A percentile compares a stretch with the other conserved stretches of the same genome.
Evolutionary conservation across 495 filamentous ascomycete genomes (phyloP).

Genomic region (Aspergillus baeticus): DNA sequence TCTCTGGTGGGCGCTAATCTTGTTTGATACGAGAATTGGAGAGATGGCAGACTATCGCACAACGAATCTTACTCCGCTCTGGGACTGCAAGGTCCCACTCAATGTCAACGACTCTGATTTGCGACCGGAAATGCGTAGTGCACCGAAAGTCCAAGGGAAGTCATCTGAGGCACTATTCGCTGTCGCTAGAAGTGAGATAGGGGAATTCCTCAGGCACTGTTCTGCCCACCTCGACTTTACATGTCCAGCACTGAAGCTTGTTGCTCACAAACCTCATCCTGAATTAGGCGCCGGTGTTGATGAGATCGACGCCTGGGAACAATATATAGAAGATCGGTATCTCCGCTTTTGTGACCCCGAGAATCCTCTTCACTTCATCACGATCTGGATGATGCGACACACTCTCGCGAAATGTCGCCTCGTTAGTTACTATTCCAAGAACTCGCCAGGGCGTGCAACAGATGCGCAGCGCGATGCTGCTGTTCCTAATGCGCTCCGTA

Average conservation of each 20-base stretch:
- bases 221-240: slow-evolving; percentile 51
- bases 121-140: slow-evolving; percentile 46
- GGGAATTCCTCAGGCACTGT: slow-evolving; percentile 45
- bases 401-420: slow-evolving; percentile 46
- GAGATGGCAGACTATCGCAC: slow-evolving; percentile 41
- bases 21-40: slow-evolving; percentile 52
- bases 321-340: slow-evolving; percentile 46
- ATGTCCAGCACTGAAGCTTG: slow-evolving; percentile 43
- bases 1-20: slow-evolving; percentile 58
- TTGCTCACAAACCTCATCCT: slow-evolving; percentile 27
- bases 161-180: slow-evolving; percentile 53
- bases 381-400: slow-evolving; percentile 47
- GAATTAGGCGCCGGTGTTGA: slow-evolving; percentile 16
- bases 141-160: slow-evolving; percentile 30
- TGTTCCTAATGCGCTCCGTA: slow-evolving; percentile 37
- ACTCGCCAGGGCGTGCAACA: slow-evolving; percentile 18
- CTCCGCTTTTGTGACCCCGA: slow-evolving; percentile 45
- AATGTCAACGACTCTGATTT: slow-evolving; percentile 59
- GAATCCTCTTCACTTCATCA: slow-evolving; percentile 54
- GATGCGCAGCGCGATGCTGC: slow-evolving; percentile 37
- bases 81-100: slow-evolving; percentile 53
- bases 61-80: slow-evolving; percentile 44
- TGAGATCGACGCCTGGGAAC: slow-evolving; percentile 39
- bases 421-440: slow-evolving; percentile 42
- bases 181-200: slow-evolving; percentile 48